Percentiles rank a stretch among this genome's conserved stretches.
Conservation (phyloP, 192 early-diverging fungal genomes). For the Obelidium mucronatum region DNA sequence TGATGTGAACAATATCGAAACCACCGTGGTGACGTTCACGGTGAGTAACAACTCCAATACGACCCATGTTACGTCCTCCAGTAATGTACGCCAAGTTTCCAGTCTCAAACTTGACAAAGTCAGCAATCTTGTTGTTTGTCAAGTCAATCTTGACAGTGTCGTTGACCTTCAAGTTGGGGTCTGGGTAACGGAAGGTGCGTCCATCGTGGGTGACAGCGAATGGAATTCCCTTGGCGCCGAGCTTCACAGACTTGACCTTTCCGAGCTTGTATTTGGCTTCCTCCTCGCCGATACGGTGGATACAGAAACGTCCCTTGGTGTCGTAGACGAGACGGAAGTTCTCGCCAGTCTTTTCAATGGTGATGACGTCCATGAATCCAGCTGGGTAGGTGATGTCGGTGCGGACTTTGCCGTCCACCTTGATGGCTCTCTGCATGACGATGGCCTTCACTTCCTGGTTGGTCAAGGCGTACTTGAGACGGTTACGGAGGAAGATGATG, state of each 20-base stretch:
- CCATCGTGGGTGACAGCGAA: conserved; percentile 99
- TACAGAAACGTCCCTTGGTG: conserved; percentile 98
- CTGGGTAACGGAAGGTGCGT: conserved; percentile 99
- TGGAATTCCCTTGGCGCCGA: conserved; percentile 95
- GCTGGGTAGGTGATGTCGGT: conserved; percentile 96
- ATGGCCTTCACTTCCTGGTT: conserved; percentile 95
- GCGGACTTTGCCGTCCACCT: conserved; percentile 99
- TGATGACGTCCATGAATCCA: conserved; percentile 96
- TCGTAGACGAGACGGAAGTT: conserved; percentile 99
- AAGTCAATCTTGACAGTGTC: conserved; percentile 98
- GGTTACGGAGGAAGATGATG: conserved; percentile 98
- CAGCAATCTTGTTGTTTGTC: conserved; percentile 90
- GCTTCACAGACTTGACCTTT: conserved; percentile 96
- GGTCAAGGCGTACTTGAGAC: conserved; percentile 99
- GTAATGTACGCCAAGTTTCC: conserved; percentile 98
- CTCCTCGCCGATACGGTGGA: conserved; percentile 98
- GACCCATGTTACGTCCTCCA: conserved; percentile 98
- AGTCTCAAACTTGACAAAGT: conserved; percentile 96
- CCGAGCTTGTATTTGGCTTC: conserved; percentile 99
- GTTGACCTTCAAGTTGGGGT: conserved; percentile 99
- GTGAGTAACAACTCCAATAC: conserved; percentile 96
- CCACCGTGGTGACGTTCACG: conserved; percentile 96
- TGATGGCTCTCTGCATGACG: conserved; percentile 98
- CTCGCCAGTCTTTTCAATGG: conserved; percentile 96
- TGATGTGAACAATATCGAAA: conserved; percentile 99